Evolutionary conservation across 2,329 filamentous ascomycete species (phyloP), one percentile per base, ranked within the genome.

Genomic region (Gaeumannomyces tritici): DNA sequence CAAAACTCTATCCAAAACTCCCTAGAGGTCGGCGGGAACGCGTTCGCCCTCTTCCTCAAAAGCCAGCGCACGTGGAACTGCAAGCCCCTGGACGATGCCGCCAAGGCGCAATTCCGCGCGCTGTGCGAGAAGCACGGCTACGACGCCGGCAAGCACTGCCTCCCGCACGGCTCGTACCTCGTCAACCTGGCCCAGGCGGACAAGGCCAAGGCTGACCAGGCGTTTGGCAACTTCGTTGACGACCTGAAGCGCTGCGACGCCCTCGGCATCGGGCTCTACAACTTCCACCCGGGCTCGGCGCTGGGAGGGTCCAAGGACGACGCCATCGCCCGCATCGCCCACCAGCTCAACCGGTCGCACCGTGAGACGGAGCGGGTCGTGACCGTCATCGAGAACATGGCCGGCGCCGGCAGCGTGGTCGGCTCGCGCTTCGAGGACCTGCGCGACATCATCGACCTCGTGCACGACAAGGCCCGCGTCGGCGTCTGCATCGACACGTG

Each of bases 401-500:
- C 93, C 1, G 91, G 91, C 3, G 83, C 85, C 62, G 93, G 93
- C 61, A 96, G 95, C 69, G 88, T 96, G 5, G 86, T 99, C 61
- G 95, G 95, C 33, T 88, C 86, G 21, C 87, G 83, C 1, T 96
- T 96, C 72, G 87, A 93, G 72, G 93, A 99, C 69, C 82, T 99
- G 58, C 82, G 88, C 15, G 89, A 92, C 69, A 90, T 97, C 66
- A 96, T 99, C 67, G 82, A 82, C 18, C 80, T 86, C 11, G 84
- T 98, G 28, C 83, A 92, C 27, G 86, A 96, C 73, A 96, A 96
- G 76, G 74, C 79, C 56, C 86, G 95, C 35, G 88, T 99, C 2
- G 95, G 93, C 57, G 92, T 99, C 24, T 99, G 95, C 74, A 86
- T 99, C 63, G 95, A 99, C 73, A 99, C 95, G 0, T 99, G 95